Conservation (phyloP, 306 rosid genomes). For the Mimosa pudica region DNA sequence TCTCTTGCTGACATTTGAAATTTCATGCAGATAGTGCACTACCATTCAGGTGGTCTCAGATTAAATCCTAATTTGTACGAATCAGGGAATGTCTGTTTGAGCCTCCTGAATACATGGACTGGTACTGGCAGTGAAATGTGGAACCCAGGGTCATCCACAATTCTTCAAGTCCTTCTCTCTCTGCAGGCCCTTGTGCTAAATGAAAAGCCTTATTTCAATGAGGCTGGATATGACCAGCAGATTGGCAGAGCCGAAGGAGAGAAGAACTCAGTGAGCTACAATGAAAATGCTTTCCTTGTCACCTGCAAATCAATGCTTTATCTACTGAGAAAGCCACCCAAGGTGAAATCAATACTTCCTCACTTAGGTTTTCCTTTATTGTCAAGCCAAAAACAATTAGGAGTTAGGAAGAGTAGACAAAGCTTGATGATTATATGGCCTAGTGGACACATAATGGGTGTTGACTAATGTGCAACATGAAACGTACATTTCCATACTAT, state of each 20-base stretch:
- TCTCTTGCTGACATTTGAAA: constrained; percentile 35
- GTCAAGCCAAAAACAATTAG: background rate
- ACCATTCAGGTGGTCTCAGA: constrained; percentile 82
- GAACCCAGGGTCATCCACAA: constrained; percentile 75
- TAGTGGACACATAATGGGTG: constrained; percentile 5
- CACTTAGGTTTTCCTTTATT: constrained; percentile 14
- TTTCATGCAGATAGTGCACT: constrained; percentile 80
- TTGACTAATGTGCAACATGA: constrained; percentile 1
- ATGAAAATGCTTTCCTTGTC: constrained; percentile 88
- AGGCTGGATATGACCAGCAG: constrained; percentile 95
- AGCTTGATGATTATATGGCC: constrained; percentile 6
- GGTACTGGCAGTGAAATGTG: constrained; percentile 83
- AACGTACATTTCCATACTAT: background rate
- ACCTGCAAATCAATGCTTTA: constrained; percentile 84
- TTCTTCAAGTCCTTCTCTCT: constrained; percentile 96
- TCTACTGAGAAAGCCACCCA: constrained; percentile 68
- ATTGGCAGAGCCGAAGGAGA: constrained; percentile 92
- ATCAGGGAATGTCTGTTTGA: constrained; percentile 94
- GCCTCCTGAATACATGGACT: constrained; percentile 89
- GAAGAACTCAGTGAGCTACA: constrained; percentile 88
- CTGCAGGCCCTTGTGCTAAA: constrained; percentile 97
- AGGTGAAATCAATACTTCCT: constrained; percentile 51
- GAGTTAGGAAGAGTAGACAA: constrained; percentile 9
- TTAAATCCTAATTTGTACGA: constrained; percentile 91
- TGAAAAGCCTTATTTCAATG: constrained; percentile 95